These are phyloP conservation scores for Camellia japonica DNA, from an alignment of 148 eudicot genomes.

Conservation along the genomic window DNA sequence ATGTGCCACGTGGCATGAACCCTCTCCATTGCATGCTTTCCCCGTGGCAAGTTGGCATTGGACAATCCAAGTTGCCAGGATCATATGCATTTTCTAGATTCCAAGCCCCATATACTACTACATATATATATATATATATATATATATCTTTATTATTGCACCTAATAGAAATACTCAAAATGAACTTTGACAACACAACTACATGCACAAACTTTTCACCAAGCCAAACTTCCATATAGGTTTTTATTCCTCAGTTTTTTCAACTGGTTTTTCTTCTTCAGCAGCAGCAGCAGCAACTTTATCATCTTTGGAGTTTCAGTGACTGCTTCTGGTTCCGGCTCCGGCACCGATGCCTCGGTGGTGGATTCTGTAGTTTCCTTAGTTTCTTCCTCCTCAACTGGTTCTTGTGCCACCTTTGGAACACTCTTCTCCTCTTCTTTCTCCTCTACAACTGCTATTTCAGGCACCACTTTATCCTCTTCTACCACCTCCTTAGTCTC, in stretches of 20 bases:
- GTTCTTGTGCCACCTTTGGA: conserved; percentile 15
- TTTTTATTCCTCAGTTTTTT: conserved; percentile 12
- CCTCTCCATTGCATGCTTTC: not conserved
- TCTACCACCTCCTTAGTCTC: conserved; percentile 3
- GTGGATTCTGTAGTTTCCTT: not conserved
- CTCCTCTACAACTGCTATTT: conserved; percentile 10
- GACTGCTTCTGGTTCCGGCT: not conserved
- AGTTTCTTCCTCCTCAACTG: conserved; percentile 8
- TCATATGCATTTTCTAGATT: not conserved
- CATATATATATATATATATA: not conserved
- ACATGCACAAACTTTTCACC: not conserved
- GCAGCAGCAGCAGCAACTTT: conserved; percentile 1
- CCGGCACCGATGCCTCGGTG: not conserved
- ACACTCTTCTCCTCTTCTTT: conserved; percentile 4
- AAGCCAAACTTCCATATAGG: not conserved
- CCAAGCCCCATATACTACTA: not conserved
- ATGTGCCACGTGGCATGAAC: not conserved
- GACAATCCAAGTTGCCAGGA: conserved; percentile 3
- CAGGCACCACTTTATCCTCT: not conserved
- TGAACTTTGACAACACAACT: not conserved
- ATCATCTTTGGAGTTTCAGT: conserved; percentile 14
- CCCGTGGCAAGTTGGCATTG: conserved; percentile 14
- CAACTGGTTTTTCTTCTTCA: conserved; percentile 13
- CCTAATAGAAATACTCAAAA: no score
- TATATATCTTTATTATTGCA: no score